phyloP scores from a whole-genome alignment of 257 asterid species.

The Solanum appendiculatum region DNA sequence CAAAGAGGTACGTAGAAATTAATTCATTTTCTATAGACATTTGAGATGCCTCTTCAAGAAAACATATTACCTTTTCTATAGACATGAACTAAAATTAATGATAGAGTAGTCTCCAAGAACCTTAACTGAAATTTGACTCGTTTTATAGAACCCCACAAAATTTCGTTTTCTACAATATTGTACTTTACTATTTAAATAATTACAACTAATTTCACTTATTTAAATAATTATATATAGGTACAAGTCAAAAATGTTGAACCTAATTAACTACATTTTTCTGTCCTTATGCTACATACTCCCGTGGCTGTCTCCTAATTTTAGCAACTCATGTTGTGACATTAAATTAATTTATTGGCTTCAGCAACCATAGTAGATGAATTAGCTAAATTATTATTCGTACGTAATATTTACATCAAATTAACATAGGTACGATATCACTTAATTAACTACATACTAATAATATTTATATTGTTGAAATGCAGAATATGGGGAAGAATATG shows the following conservation, averaged over 20 bases:
- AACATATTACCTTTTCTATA: background rate
- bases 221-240: background rate
- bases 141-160: no score
- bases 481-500: background rate
- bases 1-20: background rate
- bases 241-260: background rate
- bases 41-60: background rate
- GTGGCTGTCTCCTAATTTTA: background rate
- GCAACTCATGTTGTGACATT: background rate
- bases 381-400: background rate
- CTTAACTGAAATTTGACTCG: no score
- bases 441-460: no score
- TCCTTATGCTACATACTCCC: background rate
- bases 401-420: background rate
- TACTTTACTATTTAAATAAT: background rate
- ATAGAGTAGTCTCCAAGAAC: no score
- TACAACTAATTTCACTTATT: background rate
- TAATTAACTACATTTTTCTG: background rate
- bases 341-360: background rate
- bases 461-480: background rate
- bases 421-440: background rate
- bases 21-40: background rate
- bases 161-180: no score
- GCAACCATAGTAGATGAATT: background rate
- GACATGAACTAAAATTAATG: background rate